Base-by-base conservation (phyloP, 108 stramenopile genomes). In the Mediolabrus comicus region DNA sequence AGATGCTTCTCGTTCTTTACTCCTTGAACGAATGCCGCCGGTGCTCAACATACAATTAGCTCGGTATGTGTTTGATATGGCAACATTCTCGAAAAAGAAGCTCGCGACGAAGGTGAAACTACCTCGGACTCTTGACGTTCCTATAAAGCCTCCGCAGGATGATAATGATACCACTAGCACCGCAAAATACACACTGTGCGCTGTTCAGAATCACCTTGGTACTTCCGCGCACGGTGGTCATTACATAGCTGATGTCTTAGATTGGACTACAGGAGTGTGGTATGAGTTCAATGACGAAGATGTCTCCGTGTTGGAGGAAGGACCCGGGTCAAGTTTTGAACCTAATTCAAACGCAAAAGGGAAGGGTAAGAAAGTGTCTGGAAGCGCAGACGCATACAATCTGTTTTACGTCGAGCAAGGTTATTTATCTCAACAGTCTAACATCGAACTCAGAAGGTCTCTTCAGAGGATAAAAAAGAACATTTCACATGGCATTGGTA, bases 241-340 rank as follows among this genome's bases (percentile, higher is more conserved):
- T 64, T 95, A 95, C 54, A 56, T 89, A 8, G 90, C 91, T 3
- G 87, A 95, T 59, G 92, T 86, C 8, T 81, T 92, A 83, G 91
- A 95, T 67, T 95, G 91, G 91, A 59, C 61, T 8, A 91, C 87
- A 7, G 94, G 94, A 12, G 62, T 80, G 38, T 95, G 91, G 91
- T 92, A 77, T 61, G 87, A 95, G 35, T 91, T 88, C 75, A 92
- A 95, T 51, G 94, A 95, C 62, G 92, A 88, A 63, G 71, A 65
- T 1, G 94, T 95, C 1, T 83, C 72, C 0, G 53, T 83, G 5
- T 62, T 92, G 12, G 60, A 81, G 24, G 58, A 65, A 34, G 92
- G 89, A 1, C 91, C 94, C 2, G 60, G 72, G 3, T 75, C 82
- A 51, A 75, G 73, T 19, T 91, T 68, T 49, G 72, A 86, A 22